Evolutionary conservation across 108 stramenopile genomes (phyloP), one percentile per base, ranked within the genome.

Genomic region (Cyclotella cryptica): DNA sequence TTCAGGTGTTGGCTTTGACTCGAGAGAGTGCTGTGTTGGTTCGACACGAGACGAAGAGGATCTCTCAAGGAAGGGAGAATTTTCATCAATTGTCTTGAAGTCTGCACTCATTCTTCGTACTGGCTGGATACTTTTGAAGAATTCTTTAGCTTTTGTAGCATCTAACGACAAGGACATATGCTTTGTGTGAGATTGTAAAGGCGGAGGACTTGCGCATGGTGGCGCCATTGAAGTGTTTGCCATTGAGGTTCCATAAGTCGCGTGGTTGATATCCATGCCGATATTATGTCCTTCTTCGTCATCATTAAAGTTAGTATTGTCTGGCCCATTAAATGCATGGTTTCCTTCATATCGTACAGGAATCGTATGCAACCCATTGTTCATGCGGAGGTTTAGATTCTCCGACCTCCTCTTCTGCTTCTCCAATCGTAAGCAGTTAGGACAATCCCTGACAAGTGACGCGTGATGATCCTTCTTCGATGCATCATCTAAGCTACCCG

Each of bases 401-500:
- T 45, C 15, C 43, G 0, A 49, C 44, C 78, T 80, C 27, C 19
- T 22, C 24, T 51, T 70, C 46, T 44, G 21, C n/a, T 72, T 66
- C 46, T 89, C 72, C 28, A 92, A 68, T 44, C 93, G 70, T 13
- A 81, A 71, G 73, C 95, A 93, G 64, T 90, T 92, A 21, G 90
- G 88, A 72, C 95, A 96, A 51, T 91, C 86, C 35, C 87, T 74
- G 51, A 85, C 84, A 24, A 84, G 80, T 17, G 88, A 86, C 17
- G 86, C 84, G 27, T 70, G 71, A 14, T 88, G 89, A 53, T 89
- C 88, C 45, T 87, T 85, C 45, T 77, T 75, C 7, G 89, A 80
- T 17, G 76, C 86, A 46, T 93, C 89, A 69, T 96, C 95, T 39
- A 96, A 43, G 79, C 88, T 88, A 44, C 88, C 80, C 18, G 91